Base-by-base conservation (phyloP, 345 rosid species). In the Lepidium didymum region DNA sequence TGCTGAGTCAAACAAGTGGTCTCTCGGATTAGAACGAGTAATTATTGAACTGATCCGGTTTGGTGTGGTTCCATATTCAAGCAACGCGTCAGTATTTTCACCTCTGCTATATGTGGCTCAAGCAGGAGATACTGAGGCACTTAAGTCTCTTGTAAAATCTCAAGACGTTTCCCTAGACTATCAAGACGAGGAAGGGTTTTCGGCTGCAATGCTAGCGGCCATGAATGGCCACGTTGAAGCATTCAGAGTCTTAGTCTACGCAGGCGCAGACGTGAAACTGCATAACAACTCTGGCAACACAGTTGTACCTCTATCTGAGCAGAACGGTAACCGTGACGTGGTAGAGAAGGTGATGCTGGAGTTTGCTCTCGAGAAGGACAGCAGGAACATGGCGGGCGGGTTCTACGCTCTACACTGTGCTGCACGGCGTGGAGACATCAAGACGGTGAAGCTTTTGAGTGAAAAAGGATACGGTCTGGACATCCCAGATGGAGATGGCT, bases 261-360 rank as follows among this genome's bases (percentile, higher is more conserved):
- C 93, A 0, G 97, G 97, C 6, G 97, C 97, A 38, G 93, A 94
- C 44, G 91, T 94, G n/a, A 86, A 87, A 82, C 84, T 94, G 4
- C 31, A 11, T 2, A 94, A 87, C 80, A 85, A 84, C 66, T 77
- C 80, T 5, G 96, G 96, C 0, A 82, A 89, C 70, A 89, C 88
- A 31, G 97, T 96, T 16, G 81, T 91, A 31, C 80, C 84, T 19
- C 64, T 94, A 25, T 89, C 97, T 9, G 83, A 81, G 54, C 58
- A 80, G 64, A 86, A 82, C 60, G 89, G 80, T 31, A 74, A 85
- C 13, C 84, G 81, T 0, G 91, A 91, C 76, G 69, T 74, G 34
- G 83, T 94, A 11, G 99, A 91, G 86, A 91, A 87, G 79, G 96
- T 89, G 67, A 87, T 94, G 99, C 90, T 94, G 10, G 96, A 94